A percentile compares a stretch with the other conserved stretches of the same genome.
Conservation (phyloP, 768 basidiomycete species). For the Podaxis sp. region DNA sequence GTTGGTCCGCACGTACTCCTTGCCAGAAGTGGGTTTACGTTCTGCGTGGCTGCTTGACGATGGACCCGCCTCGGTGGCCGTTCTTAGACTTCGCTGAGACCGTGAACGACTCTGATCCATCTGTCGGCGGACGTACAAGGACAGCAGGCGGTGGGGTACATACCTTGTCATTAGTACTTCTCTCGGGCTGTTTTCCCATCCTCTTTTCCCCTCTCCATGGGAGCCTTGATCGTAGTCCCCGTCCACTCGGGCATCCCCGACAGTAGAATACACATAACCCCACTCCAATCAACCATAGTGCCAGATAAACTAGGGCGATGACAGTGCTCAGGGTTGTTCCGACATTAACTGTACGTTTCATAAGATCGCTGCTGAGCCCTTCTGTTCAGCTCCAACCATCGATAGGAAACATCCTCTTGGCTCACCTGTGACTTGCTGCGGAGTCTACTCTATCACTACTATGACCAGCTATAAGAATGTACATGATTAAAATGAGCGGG, state of each 20-base stretch:
- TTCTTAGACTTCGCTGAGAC: background rate
- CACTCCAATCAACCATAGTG: conserved; percentile 4
- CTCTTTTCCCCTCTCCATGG: conserved; percentile 9
- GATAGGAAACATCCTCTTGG: background rate
- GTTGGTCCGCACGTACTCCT: background rate
- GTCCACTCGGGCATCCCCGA: background rate
- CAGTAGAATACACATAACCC: conserved; percentile 1
- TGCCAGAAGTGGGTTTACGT: background rate
- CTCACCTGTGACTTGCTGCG: background rate
- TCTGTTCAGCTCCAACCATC: background rate
- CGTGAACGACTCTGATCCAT: background rate
- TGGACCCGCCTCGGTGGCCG: background rate
- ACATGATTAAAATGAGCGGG: background rate
- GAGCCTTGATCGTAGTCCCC: background rate
- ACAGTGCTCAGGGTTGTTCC: conserved; percentile 6
- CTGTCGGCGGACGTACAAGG: background rate
- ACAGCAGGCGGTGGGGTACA: background rate
- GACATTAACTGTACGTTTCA: conserved; percentile 6
- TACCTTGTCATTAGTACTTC: background rate
- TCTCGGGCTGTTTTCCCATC: conserved; percentile 3
- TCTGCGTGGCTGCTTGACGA: background rate
- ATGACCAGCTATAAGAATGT: background rate
- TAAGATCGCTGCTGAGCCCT: background rate
- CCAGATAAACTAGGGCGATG: conserved; percentile 11
- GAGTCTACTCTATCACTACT: background rate